These are phyloP conservation scores for Populus hybrid DNA, from an alignment of 441 rosid species.

Conservation along the genomic window DNA sequence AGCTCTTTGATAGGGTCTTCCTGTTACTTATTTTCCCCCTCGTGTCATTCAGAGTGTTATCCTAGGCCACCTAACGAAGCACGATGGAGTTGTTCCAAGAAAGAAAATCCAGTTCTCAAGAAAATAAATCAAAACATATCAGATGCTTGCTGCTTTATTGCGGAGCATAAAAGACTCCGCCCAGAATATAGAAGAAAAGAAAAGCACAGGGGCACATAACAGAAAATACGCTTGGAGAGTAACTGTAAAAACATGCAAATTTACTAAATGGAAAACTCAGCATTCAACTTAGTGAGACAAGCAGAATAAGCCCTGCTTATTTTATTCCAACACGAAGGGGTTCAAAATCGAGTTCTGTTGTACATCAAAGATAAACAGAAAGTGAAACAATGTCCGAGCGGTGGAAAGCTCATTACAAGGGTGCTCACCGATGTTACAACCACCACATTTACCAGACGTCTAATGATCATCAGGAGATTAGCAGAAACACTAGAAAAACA, in stretches of 20 bases:
- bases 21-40: too few relatives aligned
- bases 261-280: background rate
- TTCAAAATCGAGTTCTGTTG: background rate
- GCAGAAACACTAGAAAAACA: conserved; percentile 11
- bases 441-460: conserved; percentile 16
- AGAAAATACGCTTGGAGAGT: background rate
- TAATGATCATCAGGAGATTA: conserved; percentile 6
- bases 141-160: background rate
- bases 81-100: background rate
- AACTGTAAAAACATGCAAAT: background rate
- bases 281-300: background rate
- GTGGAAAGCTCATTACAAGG: conserved; percentile 26
- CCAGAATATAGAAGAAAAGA: background rate
- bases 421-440: conserved; percentile 24
- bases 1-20: too few relatives aligned
- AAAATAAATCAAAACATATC: background rate
- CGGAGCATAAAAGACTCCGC: background rate
- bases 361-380: conserved; percentile 13
- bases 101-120: background rate
- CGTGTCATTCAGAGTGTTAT: too few relatives aligned
- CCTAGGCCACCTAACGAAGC: background rate
- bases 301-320: background rate
- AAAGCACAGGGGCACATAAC: background rate
- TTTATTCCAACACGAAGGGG: conserved; percentile 1
- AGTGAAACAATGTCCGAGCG: background rate